A percentile compares a stretch with the other conserved stretches of the same genome.
These are phyloP conservation scores for Oryza officinalis DNA, from an alignment of 176 grass and related monocot species.

Conservation along the genomic window DNA sequence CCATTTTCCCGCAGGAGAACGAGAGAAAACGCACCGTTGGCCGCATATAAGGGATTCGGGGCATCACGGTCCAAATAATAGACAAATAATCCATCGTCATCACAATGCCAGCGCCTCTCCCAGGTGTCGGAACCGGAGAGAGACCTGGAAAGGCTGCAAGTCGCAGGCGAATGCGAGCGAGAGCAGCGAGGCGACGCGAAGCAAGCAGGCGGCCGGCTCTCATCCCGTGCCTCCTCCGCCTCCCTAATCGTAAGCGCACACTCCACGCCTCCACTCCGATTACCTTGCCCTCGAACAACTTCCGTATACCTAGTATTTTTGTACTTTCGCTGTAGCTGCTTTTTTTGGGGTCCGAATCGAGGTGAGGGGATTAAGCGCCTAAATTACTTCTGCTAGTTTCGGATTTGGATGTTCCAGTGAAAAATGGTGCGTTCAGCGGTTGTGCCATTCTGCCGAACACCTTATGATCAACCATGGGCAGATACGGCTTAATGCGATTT, in stretches of 20 bases:
- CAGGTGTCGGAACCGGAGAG: neutral
- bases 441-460: slow-evolving; percentile 15
- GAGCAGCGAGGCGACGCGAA: neutral
- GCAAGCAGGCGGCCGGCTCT: neutral
- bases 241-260: neutral
- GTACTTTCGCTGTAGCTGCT: neutral
- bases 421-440: neutral
- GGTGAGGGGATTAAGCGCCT: neutral
- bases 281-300: neutral
- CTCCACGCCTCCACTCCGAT: neutral
- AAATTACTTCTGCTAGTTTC: neutral
- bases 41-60: too few species aligned
- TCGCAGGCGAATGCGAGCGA: neutral
- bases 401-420: neutral
- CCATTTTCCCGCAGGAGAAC: too few species aligned
- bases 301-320: too few species aligned
- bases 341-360: too few species aligned
- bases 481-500: neutral
- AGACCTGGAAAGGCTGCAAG: neutral
- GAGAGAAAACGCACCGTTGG: too few species aligned
- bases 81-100: neutral
- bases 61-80: too few species aligned
- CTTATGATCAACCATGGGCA: neutral
- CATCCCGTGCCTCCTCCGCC: neutral
- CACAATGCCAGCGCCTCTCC: neutral